A percentile compares a stretch with the other conserved stretches of the same genome.
phyloP scores from a whole-genome alignment of 768 basidiomycete species.

The Fibroporia radiculosa region DNA sequence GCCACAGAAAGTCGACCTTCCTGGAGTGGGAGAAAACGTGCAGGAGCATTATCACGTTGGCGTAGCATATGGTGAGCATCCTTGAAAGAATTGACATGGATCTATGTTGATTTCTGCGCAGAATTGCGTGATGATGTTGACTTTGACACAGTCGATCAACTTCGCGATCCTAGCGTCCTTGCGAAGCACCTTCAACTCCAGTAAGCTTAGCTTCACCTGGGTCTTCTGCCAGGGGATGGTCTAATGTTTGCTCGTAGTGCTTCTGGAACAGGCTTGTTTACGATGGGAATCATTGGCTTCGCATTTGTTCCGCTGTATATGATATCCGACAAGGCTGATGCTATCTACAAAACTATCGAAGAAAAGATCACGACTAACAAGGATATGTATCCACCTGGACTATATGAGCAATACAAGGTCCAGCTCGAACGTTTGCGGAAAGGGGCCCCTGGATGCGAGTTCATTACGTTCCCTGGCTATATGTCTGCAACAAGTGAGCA shows the following conservation, averaged over 20 bases:
- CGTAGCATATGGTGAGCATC: slow-evolving; percentile 20
- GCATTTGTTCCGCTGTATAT: slow-evolving; percentile 15
- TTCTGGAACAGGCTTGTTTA: slow-evolving; percentile 18
- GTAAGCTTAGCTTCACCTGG: slow-evolving; percentile 23
- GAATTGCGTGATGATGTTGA: slow-evolving; percentile 25
- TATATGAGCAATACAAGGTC: slow-evolving; percentile 33
- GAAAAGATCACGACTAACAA: slow-evolving; percentile 17
- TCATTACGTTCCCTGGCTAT: slow-evolving; percentile 24
- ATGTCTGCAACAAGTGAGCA: slow-evolving; percentile 20
- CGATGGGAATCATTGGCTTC: slow-evolving; percentile 21
- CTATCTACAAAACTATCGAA: slow-evolving; percentile 18
- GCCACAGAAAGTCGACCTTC: slow-evolving; percentile 30
- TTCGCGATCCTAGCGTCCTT: slow-evolving; percentile 20
- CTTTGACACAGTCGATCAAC: slow-evolving; percentile 22
- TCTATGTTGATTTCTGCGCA: slow-evolving; percentile 4
- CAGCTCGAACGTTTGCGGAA: slow-evolving; percentile 26
- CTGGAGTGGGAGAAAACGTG: slow-evolving; percentile 46
- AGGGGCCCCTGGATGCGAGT: slow-evolving; percentile 24
- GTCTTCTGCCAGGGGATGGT: no score
- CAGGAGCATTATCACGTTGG: slow-evolving; percentile 36
- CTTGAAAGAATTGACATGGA: neutral
- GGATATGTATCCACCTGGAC: slow-evolving; percentile 22
- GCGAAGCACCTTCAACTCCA: slow-evolving; percentile 26
- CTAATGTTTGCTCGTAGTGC: slow-evolving; percentile 15
- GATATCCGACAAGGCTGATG: slow-evolving; percentile 16